Base-by-base conservation (phyloP, 2,329 filamentous ascomycete species). In the Fusarium devonianum region DNA sequence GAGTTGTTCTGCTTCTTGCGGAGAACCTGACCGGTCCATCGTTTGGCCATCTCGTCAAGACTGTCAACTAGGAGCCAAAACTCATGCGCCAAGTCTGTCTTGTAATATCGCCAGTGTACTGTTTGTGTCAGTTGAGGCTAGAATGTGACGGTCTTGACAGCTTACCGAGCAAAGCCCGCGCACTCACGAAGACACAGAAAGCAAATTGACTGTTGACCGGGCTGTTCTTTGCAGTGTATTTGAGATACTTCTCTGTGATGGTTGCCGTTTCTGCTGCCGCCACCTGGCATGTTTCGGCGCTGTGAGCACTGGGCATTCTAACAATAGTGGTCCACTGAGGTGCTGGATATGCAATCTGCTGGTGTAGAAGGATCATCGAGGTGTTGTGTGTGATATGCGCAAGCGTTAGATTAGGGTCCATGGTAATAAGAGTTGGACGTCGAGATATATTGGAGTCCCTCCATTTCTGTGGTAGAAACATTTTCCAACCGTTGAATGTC, bases 371-470 rank as follows among this genome's bases (percentile, higher is more conserved):
- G 17, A 80, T 78, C 66, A 78, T 78, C 0, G 76, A 77, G 0
- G 76, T 73, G 43, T 79, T 79, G 35, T 80, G 78, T 0, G 75
- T 79, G 8, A 77, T 68, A 23, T 80, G 76, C 0, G 77, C 77
- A 0, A 79, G 59, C 0, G 78, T 79, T 13, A 80, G 63, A 34
- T 80, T 80, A 0, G 78, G 78, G 38, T 80, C 78, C 57, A 63
- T 57, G 69, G 77, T 78, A 11, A 62, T 62, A 0, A 65, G 54
- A 0, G 57, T 59, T 2, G 56, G 53, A 12, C 65, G 49, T 2
- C 63, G 56, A 1, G 67, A 66, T 2, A 69, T 64, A 3, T 67
- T 66, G 3, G 66, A 63, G n/a, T 70, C 68, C n/a, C 71, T 72
- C 73, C 76, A 76, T 48, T 72, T 70, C 25, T 69, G 69, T 2